Base-by-base conservation (phyloP, 768 basidiomycete species). In the Phaeolepiota aurea region DNA sequence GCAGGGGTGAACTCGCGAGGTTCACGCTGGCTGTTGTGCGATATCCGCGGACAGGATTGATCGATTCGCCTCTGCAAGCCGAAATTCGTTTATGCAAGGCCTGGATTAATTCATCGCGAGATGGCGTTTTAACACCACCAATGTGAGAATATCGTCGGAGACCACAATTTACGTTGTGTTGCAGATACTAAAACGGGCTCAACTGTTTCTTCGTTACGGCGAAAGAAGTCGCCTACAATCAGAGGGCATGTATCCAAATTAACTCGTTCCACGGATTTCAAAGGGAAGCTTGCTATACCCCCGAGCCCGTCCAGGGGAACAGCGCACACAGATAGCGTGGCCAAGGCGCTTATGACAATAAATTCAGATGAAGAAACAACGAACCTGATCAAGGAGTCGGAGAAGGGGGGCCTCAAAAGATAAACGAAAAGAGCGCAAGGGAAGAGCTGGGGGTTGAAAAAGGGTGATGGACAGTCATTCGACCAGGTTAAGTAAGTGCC, bases 91-190 rank as follows among this genome's bases (percentile, higher is more conserved):
- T 67, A 42, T 55, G 48, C 12, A 66, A 58, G 5, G 52, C 59
- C 38, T 52, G 54, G 30, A 62, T 57, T 38, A 85, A 69, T 12
- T 69, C 64, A 18, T 64, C 62, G 11, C 62, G 62, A 15, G 72
- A 64, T 4, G 79, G 80, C 5, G 53, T 68, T 15, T 61, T 60
- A 30, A 71, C 74, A 11, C 81, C 76, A 3, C 74, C 75, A 77
- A 87, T 82, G 37, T 71, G 77, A 5, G 84, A 81, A 37, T 77
- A 69, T 40, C 85, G 81, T 43, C 67, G 70, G 40, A 74, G 61
- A 40, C 71, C 68, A 37, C 76, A 77, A 57, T 86, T 87, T 46
- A 82, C 72, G 50, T 79, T 69, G 57, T 82, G 85, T 56, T 87
- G 83, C 22, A 79, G 59, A 33, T 71, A 56, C 86, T 88, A 51